Evolutionary conservation across 768 basidiomycete genomes (phyloP), one percentile per base, ranked within the genome.

Genomic region (Phanerochaete sordida): DNA sequence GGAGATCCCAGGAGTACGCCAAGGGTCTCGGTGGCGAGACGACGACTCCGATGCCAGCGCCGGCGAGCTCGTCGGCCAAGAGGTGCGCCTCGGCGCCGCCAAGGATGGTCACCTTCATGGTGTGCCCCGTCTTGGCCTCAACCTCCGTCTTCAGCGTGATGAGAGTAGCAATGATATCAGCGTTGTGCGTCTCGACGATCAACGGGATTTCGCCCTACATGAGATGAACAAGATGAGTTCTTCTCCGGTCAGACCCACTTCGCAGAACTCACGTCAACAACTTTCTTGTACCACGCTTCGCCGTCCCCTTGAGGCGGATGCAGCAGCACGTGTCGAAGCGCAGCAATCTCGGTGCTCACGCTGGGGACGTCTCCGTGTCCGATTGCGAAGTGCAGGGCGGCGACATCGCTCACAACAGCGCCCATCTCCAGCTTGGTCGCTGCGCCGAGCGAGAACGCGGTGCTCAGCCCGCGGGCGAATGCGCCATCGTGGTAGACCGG

Each of bases 301-400:
- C 61, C 52, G 44, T 74, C 65, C 13, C 70, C 73, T 6, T 69
- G 60, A 30, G 59, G 70, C 28, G 27, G 54, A 5, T 57, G 75
- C 7, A 84, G 73, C 6, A 96, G 76, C 37, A 92, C 74, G 3
- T 79, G 76, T 2, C 93, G 81, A 43, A 97, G 75, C 7, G 84
- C 77, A 19, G 86, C 88, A 61, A 96, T 85, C 65, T 93, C 87
- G 19, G 88, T 89, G 71, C 93, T 93, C 23, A 92, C 80, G 60
- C 91, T 89, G 0, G 69, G 65, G 3, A 50, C 45, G 26, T 79
- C 59, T 52, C 79, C 67, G 86, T 79, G 60, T 2, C 39, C 31
- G 64, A 75, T 8, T 74, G 79, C 6, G 73, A 78, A 21, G 74
- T 81, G 64, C 74, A 82, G 47, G 71, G 73, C 57, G 60, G 67